Evolutionary conservation across 2,329 filamentous ascomycete species (phyloP), one percentile per base, ranked within the genome.

Genomic region (Gyromitra esculenta): DNA sequence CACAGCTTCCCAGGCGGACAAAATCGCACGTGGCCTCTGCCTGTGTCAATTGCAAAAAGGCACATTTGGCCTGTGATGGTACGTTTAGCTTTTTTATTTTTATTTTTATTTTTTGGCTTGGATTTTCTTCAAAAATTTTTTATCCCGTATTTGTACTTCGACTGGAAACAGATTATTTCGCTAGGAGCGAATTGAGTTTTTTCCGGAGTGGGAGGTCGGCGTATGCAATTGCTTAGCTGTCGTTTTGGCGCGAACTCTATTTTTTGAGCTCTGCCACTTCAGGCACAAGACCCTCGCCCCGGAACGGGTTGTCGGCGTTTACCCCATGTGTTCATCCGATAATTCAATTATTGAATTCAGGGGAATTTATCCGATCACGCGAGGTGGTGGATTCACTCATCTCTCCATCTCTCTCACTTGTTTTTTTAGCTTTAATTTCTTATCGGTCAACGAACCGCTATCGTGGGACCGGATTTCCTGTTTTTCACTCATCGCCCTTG

Each of bases 11-110:
- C 78, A 86, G 89, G 79, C 91, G 91, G 82, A 90, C 91, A 5
- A 93, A 93, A 82, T 91, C 91, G 13, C 92, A 96, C 85, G 92
- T 95, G 68, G 91, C 92, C 65, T 94, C 92, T 45, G 92, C 92
- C 35, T 96, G 92, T 82, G 90, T 95, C 80, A 93, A 93, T 76
- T 96, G 92, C 85, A 95, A 95, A 83, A 90, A 89, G 83, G 92
- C 92, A 48, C 92, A 96, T 87, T 87, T 96, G 79, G 87, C 86
- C 78, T 88, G 87, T 80, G 87, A 88, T 81, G 84, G 81, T 81
- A 80, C 69, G 81, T 80, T 74, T 63, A 41, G 4, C 43, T 37
- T 68, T 69, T 75, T 72, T 48, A 18, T 54, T 59, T 72, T 56
- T 56, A 59, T 63, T 70, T 52, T 71, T 64, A 25, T 48, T 57